Evolutionary conservation across 805 yeast genomes (phyloP).

Genomic region (Wickerhamiella vanderwaltii): DNA sequence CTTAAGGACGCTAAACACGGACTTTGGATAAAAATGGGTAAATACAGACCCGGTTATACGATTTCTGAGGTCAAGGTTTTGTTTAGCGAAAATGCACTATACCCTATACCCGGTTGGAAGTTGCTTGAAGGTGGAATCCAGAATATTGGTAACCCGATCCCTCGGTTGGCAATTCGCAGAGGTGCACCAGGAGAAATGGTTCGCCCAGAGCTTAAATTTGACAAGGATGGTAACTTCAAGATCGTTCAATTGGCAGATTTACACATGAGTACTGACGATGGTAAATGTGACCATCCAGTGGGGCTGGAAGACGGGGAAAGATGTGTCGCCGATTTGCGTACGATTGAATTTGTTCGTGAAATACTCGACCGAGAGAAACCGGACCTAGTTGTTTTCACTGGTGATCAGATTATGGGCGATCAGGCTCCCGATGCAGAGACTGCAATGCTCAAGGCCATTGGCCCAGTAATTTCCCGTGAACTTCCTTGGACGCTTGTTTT

Average conservation of each 20-base stretch:
- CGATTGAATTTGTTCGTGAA: slow-evolving; percentile 45
- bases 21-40: slow-evolving; percentile 49
- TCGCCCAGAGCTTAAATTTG: slow-evolving; percentile 15
- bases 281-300: slow-evolving; percentile 55
- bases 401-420: slow-evolving; percentile 84
- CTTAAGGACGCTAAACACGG: slow-evolving; percentile 29
- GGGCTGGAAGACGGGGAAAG: slow-evolving; percentile 19
- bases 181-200: slow-evolving; percentile 15
- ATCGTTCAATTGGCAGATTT: slow-evolving; percentile 84
- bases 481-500: slow-evolving; percentile 78
- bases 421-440: slow-evolving; percentile 71
- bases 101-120: slow-evolving; percentile 66
- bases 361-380: slow-evolving; percentile 70
- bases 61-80: slow-evolving; percentile 54
- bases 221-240: slow-evolving; percentile 45
- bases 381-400: slow-evolving; percentile 74
- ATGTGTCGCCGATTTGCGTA: slow-evolving; percentile 72
- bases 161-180: slow-evolving; percentile 24
- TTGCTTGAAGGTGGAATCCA: slow-evolving; percentile 25
- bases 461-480: slow-evolving; percentile 50
- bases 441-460: slow-evolving; percentile 61
- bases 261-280: slow-evolving; percentile 78
- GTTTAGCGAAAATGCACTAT: slow-evolving; percentile 61
- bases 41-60: slow-evolving; percentile 28
- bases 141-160: slow-evolving; percentile 18